These are phyloP conservation scores for Citrullus colocynthis DNA, from an alignment of 306 rosid genomes.

Conservation along the genomic window DNA sequence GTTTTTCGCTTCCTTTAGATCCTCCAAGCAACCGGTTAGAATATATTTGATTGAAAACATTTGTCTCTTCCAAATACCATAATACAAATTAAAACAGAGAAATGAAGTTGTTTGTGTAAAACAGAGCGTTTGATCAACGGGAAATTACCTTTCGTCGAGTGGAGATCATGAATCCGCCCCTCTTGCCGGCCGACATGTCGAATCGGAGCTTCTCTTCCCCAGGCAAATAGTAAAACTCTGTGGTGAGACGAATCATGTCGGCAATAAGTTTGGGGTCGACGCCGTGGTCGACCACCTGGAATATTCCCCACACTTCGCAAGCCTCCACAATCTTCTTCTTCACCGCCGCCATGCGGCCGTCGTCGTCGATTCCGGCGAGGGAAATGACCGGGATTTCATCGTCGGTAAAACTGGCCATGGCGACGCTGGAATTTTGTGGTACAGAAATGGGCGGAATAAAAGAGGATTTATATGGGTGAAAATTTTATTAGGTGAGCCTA, in stretches of 20 bases:
- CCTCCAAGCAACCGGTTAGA: too few relatives aligned
- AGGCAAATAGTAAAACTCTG: conserved; percentile 46
- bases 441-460: too few relatives aligned
- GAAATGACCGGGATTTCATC: conserved; percentile 60
- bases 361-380: conserved; percentile 44
- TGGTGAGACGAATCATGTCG: conserved; percentile 45
- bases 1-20: too few relatives aligned
- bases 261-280: conserved; percentile 32
- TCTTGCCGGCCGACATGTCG: conserved; percentile 83
- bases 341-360: conserved; percentile 30
- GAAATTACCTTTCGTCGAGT: conserved; percentile 52
- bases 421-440: neutral
- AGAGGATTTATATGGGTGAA: too few relatives aligned
- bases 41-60: too few relatives aligned
- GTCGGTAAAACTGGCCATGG: neutral
- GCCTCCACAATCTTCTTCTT: conserved; percentile 56
- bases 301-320: conserved; percentile 76
- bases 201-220: conserved; percentile 63
- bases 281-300: conserved; percentile 77
- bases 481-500: too few relatives aligned
- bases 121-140: neutral
- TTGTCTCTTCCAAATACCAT: too few relatives aligned
- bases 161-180: conserved; percentile 75
- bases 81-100: too few relatives aligned
- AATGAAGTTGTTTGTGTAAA: too few relatives aligned